Evolutionary conservation across 768 basidiomycete genomes (phyloP), one percentile per base, ranked within the genome.

Genomic region (Suillus weaverae): DNA sequence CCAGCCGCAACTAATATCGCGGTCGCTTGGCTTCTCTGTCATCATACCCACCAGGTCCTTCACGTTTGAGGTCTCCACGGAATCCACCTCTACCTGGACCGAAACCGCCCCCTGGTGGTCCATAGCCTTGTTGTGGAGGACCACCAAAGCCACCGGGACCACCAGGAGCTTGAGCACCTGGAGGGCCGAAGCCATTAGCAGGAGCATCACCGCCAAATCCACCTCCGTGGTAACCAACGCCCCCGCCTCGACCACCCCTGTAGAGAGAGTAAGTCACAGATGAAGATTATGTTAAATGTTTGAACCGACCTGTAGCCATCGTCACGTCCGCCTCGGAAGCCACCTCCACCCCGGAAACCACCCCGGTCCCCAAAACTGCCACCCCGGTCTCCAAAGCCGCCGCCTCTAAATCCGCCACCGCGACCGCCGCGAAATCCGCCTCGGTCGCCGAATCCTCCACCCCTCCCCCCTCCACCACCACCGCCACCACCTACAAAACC

Each of bases 21-120:
- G 89, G 88, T 73, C 92, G 89, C 79, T 94, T 94, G 39, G 83
- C 71, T 69, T 93, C 92, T 69, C 92, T 85, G 76, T 94, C 92
- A 73, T 94, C 92, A 77, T 84, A 91, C 77, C 89, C 89, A 80
- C 89, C 87, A 61, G 89, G 84, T 69, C 85, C 86, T 73, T 84
- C 84, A 68, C 91, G 86, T 78, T 92, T 92, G 80, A 91, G 87
- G 73, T 89, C 89, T 43, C 85, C 84, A 67, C 88, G 86, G 76
- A 84, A 86, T 62, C 86, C 86, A 70, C 86, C 85, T 62, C 84
- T 84, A 62, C 77, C 78, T 56, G 78, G 73, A 46, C 80, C 81
- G 62, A 72, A 77, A 66, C 79, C 80, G 65, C 82, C 83, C 59
- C 82, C 80, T 61, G 84, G 78, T 41, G 81, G 80, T 36, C 82